Base-by-base conservation (phyloP, 352 stramenopile genomes). In the Peronospora tabacina region DNA sequence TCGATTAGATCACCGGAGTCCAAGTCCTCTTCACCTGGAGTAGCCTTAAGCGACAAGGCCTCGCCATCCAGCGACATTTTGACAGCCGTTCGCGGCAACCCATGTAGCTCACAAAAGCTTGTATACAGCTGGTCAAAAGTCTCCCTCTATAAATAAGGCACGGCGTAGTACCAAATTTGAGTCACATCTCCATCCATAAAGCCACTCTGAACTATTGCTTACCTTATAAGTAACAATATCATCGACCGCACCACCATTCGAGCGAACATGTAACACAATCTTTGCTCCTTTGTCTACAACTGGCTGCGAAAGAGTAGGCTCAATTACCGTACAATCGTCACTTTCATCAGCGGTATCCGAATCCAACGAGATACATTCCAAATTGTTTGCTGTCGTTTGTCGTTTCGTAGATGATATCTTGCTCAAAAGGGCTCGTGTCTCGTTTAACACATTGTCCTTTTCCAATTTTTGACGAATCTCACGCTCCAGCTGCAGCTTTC, bases 1-100 rank as follows among this genome's bases (percentile, higher is more conserved):
- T 89, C 78, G 30, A 89, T 78, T 8, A 89, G 37, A 39, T 89
- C 73, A 20, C 67, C 73, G 2, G 68, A 60, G 35, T 86, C 76
- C 8, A 86, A 55, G 34, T 85, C 72, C 45, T 52, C 58, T 5
- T 44, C 46, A 1, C 41, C 36, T 1, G 73, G 66, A 12, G 70
- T 85, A 15, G 45, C 43, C 0, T 40, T 49, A 7, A 63, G 36
- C 8, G 49, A 34, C 29, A 89, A 50, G 0, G 39, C 17, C 8
- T 75, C 70, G 7, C 75, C 78, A 56, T 89, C 75, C 12, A 89
- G 63, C 3, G 51, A 66, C 71, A 89, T 82, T 12, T 70, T 59
- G 2, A 89, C 71, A 7, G 78, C 78, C 1, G 66, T 64, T 8
- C 63, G 72, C 0, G 78, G 75, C 15, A 89, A 49, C 0, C 78